These are phyloP conservation scores for Tolypocladium amazonense DNA, from an alignment of 2,329 filamentous ascomycete species.

Conservation along the genomic window DNA sequence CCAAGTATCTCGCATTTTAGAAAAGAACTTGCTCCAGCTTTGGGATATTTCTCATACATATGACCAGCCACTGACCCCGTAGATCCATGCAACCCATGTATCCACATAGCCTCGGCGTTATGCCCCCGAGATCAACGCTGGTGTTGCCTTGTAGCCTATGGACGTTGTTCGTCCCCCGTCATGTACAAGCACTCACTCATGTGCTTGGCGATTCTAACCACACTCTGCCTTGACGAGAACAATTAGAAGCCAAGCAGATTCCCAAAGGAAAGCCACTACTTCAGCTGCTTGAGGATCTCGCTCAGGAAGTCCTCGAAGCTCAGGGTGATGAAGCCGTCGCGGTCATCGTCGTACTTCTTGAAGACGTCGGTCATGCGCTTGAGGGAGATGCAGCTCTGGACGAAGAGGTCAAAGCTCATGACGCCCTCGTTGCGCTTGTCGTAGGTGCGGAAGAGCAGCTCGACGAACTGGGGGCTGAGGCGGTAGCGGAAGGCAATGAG, in stretches of 20 bases:
- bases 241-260: too few species aligned
- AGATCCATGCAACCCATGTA: background rate
- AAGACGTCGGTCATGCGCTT: constrained; percentile 99
- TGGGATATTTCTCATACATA: constrained; percentile 7
- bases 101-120: background rate
- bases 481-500: constrained; percentile 90
- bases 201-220: too few species aligned
- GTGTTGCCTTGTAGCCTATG: background rate
- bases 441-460: constrained; percentile 78
- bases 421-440: constrained; percentile 62
- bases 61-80: background rate
- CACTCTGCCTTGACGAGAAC: background rate
- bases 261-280: constrained; percentile 21
- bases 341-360: constrained; percentile 96
- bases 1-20: background rate
- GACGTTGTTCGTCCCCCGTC: background rate
- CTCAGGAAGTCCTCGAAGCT: constrained; percentile 75
- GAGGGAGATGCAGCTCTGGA: constrained; percentile 91
- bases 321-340: constrained; percentile 82
- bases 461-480: constrained; percentile 72
- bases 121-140: background rate
- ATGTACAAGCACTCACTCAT: background rate
- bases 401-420: constrained; percentile 92
- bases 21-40: background rate
- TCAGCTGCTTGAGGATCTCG: constrained; percentile 53